Evolutionary conservation across 352 stramenopile species (phyloP).

Genomic region (Peronospora destructor): DNA sequence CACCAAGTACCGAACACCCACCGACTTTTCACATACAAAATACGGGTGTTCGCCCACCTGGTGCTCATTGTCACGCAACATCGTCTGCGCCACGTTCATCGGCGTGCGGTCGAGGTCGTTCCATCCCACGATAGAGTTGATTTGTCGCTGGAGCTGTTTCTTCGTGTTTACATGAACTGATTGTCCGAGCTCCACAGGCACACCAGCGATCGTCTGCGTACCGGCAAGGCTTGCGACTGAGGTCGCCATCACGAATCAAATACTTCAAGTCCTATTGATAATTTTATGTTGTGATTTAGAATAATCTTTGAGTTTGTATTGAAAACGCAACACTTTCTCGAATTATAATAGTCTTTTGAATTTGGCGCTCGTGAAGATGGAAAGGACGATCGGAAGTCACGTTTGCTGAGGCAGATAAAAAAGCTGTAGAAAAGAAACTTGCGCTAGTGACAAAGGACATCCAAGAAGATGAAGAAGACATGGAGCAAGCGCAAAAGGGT

Average conservation of each 20-base stretch:
- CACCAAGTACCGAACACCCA: constrained; percentile 69
- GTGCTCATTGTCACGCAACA: constrained; percentile 66
- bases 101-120: constrained; percentile 67
- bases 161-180: constrained; percentile 59
- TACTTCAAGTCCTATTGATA: neutral
- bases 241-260: neutral
- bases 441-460: constrained; percentile 43
- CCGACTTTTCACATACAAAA: constrained; percentile 77
- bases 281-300: too few species aligned
- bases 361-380: too few species aligned
- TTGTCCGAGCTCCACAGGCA: constrained; percentile 61
- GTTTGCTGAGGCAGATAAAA: too few species aligned
- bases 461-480: constrained; percentile 26
- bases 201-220: constrained; percentile 34
- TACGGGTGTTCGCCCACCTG: constrained; percentile 78
- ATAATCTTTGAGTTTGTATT: too few species aligned
- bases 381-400: too few species aligned
- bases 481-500: constrained; percentile 32
- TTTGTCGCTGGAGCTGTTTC: constrained; percentile 76
- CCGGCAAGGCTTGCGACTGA: constrained; percentile 4
- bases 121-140: constrained; percentile 79
- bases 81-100: constrained; percentile 61
- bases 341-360: too few species aligned
- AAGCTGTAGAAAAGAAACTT: constrained; percentile 2
- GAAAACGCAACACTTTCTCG: too few species aligned